Percentiles rank a stretch among this genome's conserved stretches.
Evolutionary conservation across 2,329 filamentous ascomycete genomes (phyloP).

Genomic region (Orbilia javanica): DNA sequence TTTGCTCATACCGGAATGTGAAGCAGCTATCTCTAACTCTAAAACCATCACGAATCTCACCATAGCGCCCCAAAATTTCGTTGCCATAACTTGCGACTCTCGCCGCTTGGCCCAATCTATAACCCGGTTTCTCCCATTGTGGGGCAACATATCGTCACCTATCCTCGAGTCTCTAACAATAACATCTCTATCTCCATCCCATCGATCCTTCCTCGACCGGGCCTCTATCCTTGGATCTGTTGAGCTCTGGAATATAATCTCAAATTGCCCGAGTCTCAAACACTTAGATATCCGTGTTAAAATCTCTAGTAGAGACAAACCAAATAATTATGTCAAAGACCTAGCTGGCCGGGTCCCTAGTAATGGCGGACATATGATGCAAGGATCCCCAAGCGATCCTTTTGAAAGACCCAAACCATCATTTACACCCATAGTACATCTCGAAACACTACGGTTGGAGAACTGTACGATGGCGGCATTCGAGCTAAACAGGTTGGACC

Average conservation of each 20-base stretch:
- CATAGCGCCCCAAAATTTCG: constrained; percentile 25
- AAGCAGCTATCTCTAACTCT: constrained; percentile 42
- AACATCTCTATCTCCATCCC: constrained; percentile 42
- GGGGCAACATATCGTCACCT: constrained; percentile 49
- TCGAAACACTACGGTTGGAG: constrained; percentile 32
- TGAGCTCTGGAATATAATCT: constrained; percentile 50
- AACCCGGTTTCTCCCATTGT: constrained; percentile 44
- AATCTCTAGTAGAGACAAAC: constrained; percentile 32
- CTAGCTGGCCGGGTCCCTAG: constrained; percentile 8
- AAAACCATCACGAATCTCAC: constrained; percentile 10
- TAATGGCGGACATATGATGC: background rate
- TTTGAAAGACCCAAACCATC: background rate
- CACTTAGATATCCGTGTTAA: constrained; percentile 45
- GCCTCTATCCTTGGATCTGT: constrained; percentile 41
- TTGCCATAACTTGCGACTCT: constrained; percentile 40
- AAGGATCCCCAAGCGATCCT: background rate
- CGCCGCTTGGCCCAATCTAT: constrained; percentile 46
- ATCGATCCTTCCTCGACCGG: constrained; percentile 47
- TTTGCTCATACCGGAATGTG: constrained; percentile 18
- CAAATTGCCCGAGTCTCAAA: constrained; percentile 39
- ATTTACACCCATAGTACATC: constrained; percentile 24
- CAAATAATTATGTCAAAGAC: constrained; percentile 49
- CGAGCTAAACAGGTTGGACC: constrained; percentile 46
- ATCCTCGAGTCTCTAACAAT: constrained; percentile 40
- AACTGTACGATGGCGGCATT: constrained; percentile 44